Evolutionary conservation across 768 basidiomycete genomes (phyloP).

Genomic region (Amanita pallidorosea): DNA sequence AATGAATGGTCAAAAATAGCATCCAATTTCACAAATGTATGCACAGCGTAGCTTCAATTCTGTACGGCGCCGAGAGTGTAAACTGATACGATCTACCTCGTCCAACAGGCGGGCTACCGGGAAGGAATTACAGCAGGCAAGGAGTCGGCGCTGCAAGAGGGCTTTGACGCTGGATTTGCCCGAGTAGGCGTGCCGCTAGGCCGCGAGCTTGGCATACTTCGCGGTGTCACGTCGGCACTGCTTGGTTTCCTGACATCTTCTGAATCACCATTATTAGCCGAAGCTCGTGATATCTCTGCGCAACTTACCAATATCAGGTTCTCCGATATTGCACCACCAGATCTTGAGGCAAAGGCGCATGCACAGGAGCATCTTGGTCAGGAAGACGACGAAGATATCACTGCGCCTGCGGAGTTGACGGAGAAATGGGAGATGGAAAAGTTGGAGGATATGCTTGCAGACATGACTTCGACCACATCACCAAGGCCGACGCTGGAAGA

Average conservation of each 20-base stretch:
- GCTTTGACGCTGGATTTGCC: constrained; percentile 84
- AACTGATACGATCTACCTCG: background rate
- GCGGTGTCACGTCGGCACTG: constrained; percentile 61
- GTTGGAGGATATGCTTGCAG: constrained; percentile 44
- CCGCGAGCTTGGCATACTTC: constrained; percentile 63
- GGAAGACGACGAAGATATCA: constrained; percentile 23
- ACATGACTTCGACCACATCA: constrained; percentile 21
- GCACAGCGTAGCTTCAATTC: constrained; percentile 7
- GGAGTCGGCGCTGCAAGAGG: constrained; percentile 74
- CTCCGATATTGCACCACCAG: constrained; percentile 62
- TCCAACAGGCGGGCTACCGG: constrained; percentile 86
- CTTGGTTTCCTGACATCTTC: constrained; percentile 41
- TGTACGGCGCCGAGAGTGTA: background rate
- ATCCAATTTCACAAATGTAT: constrained; percentile 61
- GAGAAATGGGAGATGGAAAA: constrained; percentile 41
- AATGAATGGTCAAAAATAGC: constrained; percentile 63
- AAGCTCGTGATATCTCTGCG: constrained; percentile 42
- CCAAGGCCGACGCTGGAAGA: constrained; percentile 27
- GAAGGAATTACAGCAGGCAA: constrained; percentile 94
- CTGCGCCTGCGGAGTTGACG: constrained; percentile 30
- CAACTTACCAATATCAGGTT: constrained; percentile 53
- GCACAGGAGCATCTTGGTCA: constrained; percentile 49
- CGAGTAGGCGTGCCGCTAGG: constrained; percentile 64
- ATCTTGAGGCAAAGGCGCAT: constrained; percentile 72
- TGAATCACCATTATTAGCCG: constrained; percentile 15